These are phyloP conservation scores for Salix suchowensis DNA, from an alignment of 345 rosid genomes.

Conservation along the genomic window DNA sequence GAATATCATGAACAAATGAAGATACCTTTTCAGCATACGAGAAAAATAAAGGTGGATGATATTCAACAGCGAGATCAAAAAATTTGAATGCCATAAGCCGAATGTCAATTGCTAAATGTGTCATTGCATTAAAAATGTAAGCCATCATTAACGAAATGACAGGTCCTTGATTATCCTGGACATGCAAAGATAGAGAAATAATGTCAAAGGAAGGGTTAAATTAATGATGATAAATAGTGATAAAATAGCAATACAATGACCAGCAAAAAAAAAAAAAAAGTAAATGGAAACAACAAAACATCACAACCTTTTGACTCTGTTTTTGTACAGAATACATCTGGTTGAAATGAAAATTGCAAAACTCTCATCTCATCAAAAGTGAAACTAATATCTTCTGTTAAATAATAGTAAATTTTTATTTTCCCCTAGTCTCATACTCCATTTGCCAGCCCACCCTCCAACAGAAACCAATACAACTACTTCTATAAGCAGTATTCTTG, in stretches of 20 bases:
- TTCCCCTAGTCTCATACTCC: not conserved
- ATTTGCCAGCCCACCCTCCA: not conserved
- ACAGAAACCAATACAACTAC: not conserved
- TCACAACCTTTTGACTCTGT: not conserved
- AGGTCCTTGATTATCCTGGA: conserved; percentile 74
- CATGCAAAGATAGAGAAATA: conserved; percentile 21
- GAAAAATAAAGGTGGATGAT: conserved; percentile 59
- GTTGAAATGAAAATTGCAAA: not conserved
- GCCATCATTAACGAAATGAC: conserved; percentile 68
- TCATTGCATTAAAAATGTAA: conserved; percentile 79
- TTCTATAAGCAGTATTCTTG: not conserved
- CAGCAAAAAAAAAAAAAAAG: not conserved
- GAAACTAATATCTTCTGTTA: not conserved
- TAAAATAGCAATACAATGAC: conserved; percentile 1
- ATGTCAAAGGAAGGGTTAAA: conserved; percentile 15
- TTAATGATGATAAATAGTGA: not conserved
- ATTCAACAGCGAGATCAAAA: conserved; percentile 62
- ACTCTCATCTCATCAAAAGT: not conserved
- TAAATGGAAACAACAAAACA: not conserved
- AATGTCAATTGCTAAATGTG: conserved; percentile 64
- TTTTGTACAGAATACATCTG: not conserved
- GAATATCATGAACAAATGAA: conserved; percentile 8
- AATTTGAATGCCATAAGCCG: conserved; percentile 89
- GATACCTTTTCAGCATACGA: conserved; percentile 71
- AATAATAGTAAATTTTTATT: not conserved